Evolutionary conservation across 2,329 filamentous ascomycete genomes (phyloP), one percentile per base, ranked within the genome.

Genomic region (Alternaria ethzedia): DNA sequence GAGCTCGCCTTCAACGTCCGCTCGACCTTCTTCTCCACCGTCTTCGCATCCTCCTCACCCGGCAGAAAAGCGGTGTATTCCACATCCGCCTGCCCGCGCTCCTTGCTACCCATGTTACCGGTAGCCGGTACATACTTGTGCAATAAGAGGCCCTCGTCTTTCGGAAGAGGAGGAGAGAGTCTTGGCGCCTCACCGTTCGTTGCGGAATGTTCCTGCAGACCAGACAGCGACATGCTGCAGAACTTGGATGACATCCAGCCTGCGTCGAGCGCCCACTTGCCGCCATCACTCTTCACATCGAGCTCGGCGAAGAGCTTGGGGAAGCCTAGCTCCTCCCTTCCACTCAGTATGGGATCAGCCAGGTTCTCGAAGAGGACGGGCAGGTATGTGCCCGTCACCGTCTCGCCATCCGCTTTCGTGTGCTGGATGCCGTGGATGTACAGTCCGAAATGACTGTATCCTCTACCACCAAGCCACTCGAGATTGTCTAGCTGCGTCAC

Each of bases 361-460:
- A 87, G 73, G 54, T 80, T 84, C 71, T 90, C 88, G 65, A 90
- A 87, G 0, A 90, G 76, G 0, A 89, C 78, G 0, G 86, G 84
- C 41, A 90, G 72, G 66, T 86, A 90, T 0, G 85, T 85, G 2
- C 87, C 88, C 12, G 76, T 76, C 1, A 87, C 70, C 0, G 81
- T 76, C 0, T 79, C 77, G 1, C 87, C 86, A 57, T 86, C 73
- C 2, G 81, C 78, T 66, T 84, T 85, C 1, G 77, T 81, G 66
- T 89, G 89, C 64, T 88, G 77, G 2, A 90, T 85, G 0, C 86
- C 88, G 64, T 90, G 88, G 15, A 91, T 84, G 70, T 88, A 90
- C 0, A 91, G 81, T 0, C 87, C 88, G 13, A 88, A 78, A 67
- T 85, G 83, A 17, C 79, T 83, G 72, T 90, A 90, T 1, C 88